Percentiles rank a stretch among this genome's conserved stretches.
Conservation (phyloP, 2,329 filamentous ascomycete genomes). For the Xylaria arbuscula region DNA sequence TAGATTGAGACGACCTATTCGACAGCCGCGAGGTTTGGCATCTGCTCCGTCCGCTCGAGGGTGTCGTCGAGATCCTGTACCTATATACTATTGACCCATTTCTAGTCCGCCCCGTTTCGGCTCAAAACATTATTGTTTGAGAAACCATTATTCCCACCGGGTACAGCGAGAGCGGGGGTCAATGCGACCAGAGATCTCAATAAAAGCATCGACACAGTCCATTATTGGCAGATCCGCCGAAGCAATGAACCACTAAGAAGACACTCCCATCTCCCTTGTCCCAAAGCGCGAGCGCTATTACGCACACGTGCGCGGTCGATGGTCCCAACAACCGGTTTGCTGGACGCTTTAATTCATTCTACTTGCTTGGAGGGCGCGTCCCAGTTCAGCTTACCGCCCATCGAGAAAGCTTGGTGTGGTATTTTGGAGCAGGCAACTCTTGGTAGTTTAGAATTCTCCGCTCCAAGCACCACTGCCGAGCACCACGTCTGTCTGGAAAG, state of each 20-base stretch:
- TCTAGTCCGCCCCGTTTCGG: neutral
- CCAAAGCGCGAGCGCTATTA: constrained; percentile 20
- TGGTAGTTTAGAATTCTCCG: constrained; percentile 24
- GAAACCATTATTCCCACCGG: neutral
- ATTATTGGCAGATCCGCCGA: constrained; percentile 23
- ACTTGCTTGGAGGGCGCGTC: constrained; percentile 1
- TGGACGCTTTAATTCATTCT: constrained; percentile 4
- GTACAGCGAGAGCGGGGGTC: constrained; percentile 7
- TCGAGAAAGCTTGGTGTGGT: constrained; percentile 13
- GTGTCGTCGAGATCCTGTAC: neutral
- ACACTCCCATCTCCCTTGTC: neutral
- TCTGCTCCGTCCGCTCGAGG: neutral
- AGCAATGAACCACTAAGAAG: constrained; percentile 18
- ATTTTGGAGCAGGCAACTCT: constrained; percentile 32
- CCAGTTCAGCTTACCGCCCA: constrained; percentile 15
- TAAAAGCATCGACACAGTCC: constrained; percentile 28
- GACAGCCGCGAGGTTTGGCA: constrained; percentile 12
- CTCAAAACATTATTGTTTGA: neutral
- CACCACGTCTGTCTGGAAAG: constrained; percentile 14
- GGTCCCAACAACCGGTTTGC: constrained; percentile 15
- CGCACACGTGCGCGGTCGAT: constrained; percentile 26
- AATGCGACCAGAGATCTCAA: constrained; percentile 16
- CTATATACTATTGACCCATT: neutral
- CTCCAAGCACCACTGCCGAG: constrained; percentile 7
- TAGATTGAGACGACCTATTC: constrained; percentile 3